A percentile compares a stretch with the other conserved stretches of the same genome.
Conservation (phyloP, 2,329 filamentous ascomycete species). For the Pseudogymnoascus sp. region DNA sequence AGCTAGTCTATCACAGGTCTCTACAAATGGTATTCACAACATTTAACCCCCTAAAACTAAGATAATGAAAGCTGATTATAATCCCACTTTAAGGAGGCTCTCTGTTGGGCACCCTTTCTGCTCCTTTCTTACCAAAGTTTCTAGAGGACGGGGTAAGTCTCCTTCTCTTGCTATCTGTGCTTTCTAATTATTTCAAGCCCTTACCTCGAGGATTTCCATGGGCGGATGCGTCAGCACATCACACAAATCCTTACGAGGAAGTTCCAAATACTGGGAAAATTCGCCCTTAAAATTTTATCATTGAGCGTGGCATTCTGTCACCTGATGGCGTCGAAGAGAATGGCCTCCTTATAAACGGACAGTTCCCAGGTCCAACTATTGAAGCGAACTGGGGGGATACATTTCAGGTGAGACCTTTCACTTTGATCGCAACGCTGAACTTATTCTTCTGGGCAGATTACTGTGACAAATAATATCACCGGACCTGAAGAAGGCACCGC, state of each 20-base stretch:
- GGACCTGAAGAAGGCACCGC: conserved; percentile 36
- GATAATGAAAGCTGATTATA: neutral
- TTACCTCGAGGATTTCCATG: neutral
- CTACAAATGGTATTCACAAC: neutral
- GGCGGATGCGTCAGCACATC: neutral
- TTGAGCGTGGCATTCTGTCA: conserved; percentile 7
- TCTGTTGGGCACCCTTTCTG: neutral
- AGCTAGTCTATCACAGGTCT: neutral
- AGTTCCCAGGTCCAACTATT: conserved; percentile 30
- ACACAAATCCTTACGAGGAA: neutral
- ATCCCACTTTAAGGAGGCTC: neutral
- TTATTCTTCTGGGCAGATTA: conserved; percentile 4
- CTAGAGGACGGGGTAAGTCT: neutral
- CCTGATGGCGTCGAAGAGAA: conserved; percentile 25
- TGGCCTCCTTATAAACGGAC: conserved; percentile 28
- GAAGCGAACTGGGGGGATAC: conserved; percentile 32
- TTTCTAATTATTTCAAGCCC: neutral
- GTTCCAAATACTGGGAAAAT: neutral
- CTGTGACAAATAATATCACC: conserved; percentile 31
- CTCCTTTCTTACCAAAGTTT: neutral
- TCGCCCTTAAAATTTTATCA: neutral
- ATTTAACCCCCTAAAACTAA: neutral
- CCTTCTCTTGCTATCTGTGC: neutral
- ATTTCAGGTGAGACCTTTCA: neutral
- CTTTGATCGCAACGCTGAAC: neutral